A percentile compares a stretch with the other conserved stretches of the same genome.
These are phyloP conservation scores for Chrysochromulina tobinii DNA, from an alignment of 78 protist genomes.

Conservation along the genomic window DNA sequence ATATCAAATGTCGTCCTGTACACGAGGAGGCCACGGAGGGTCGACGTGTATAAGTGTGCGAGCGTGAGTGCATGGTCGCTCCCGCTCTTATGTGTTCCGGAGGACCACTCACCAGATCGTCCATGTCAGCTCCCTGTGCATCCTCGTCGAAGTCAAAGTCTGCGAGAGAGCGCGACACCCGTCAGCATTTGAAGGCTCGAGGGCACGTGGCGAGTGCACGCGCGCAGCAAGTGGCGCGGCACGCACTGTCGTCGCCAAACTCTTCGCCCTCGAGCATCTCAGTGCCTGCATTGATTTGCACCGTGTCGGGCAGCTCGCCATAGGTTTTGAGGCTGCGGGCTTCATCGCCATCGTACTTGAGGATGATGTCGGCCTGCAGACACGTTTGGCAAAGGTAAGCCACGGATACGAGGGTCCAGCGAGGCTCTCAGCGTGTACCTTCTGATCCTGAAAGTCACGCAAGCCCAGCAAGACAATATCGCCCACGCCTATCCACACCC, in stretches of 20 bases:
- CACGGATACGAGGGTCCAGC: too few relatives aligned
- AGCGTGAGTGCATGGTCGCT: too few relatives aligned
- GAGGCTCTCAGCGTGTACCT: slow-evolving; percentile 20
- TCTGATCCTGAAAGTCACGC: slow-evolving; percentile 94
- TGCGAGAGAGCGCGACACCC: too few relatives aligned
- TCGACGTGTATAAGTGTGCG: too few relatives aligned
- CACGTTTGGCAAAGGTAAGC: too few relatives aligned
- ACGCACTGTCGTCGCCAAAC: slow-evolving; percentile 7
- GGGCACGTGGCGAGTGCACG: too few relatives aligned
- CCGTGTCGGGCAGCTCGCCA: slow-evolving; percentile 90
- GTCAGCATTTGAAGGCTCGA: too few relatives aligned
- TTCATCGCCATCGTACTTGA: slow-evolving; percentile 89
- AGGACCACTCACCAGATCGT: too few relatives aligned
- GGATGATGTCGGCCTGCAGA: slow-evolving; percentile 87
- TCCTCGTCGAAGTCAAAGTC: slow-evolving; percentile 11
- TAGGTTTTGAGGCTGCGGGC: slow-evolving; percentile 83
- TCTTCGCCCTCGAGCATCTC: slow-evolving; percentile 22
- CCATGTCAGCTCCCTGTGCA: neutral
- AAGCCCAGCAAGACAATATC: slow-evolving; percentile 91
- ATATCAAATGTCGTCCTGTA: too few relatives aligned
- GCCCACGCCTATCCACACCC: slow-evolving; percentile 78
- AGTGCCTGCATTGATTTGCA: neutral
- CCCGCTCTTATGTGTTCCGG: too few relatives aligned
- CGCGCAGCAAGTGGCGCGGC: too few relatives aligned
- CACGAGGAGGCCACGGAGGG: too few relatives aligned